Base-by-base conservation (phyloP, 176 grass and related monocot genomes). In the Guadua angustifolia region DNA sequence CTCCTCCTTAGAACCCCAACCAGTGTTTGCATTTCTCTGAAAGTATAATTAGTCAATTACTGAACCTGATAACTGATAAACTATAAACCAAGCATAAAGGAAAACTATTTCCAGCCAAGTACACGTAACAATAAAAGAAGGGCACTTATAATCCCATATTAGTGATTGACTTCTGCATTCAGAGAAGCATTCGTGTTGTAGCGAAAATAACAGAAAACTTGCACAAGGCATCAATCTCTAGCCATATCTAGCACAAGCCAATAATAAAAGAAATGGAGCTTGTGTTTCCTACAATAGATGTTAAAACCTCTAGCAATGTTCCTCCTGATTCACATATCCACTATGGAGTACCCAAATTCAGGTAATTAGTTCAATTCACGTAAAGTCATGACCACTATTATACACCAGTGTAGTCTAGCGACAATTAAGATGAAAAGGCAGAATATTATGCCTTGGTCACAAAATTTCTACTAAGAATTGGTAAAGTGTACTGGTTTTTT, bases 1-100 rank as follows among this genome's bases (percentile, higher is more conserved):
- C 26, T 92, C 88, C 65, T 95, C 93, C 81, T 88, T 86, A 33
- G 85, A 87, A 81, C 85, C 90, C 86, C 88, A 90, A 73, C 82
- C 85, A 14, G 90, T 81, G 71, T 95, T 90, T 50, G 88, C 79
- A 69, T 87, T 86, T 88, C 75, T 92, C 90, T 95, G 51, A 74
- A 77, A 63, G 73, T 55, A 83, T 13, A 73, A 26, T 5, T 25
- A 66, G 32, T 64, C 36, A 44, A 66, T 5, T 25, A 66, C 44
- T 52, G 58, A 75, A 66, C 45, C 21, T 42, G 9, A 1, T 50
- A 43, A 83, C 9, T 40, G 15, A 66, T 56, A 62, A 66, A 66
- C 46, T 42, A 75, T 75, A 64, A 0, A 6, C 1, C 19, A 40
- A 46, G 18, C 16, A 74, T 73, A 79, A 29, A 51, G 58, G 47